Percentiles rank a stretch among this genome's conserved stretches.
These are phyloP conservation scores for Salix purpurea DNA, from an alignment of 345 rosid species.

Conservation along the genomic window DNA sequence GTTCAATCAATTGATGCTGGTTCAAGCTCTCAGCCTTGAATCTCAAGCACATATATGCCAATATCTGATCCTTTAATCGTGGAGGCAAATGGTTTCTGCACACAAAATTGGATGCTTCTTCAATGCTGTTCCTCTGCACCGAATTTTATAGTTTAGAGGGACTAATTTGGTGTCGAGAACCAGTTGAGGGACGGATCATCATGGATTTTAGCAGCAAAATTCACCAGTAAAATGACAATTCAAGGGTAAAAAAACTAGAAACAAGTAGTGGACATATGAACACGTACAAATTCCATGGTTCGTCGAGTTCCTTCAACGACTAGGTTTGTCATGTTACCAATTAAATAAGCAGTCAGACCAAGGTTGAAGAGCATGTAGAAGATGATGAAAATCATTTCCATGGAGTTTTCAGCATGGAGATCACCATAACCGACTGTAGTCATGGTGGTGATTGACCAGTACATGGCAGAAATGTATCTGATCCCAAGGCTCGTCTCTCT, in stretches of 20 bases:
- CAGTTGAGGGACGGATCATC: neutral
- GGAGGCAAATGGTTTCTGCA: conserved; percentile 68
- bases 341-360: conserved; percentile 79
- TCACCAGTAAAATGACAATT: no score
- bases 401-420: conserved; percentile 77
- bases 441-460: conserved; percentile 98
- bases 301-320: conserved; percentile 96
- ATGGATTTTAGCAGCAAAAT: no score
- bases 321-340: conserved; percentile 93
- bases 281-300: conserved; percentile 91
- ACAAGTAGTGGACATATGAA: neutral
- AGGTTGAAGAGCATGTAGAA: conserved; percentile 93
- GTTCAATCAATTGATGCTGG: conserved; percentile 75
- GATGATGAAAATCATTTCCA: conserved; percentile 73
- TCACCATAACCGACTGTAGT: conserved; percentile 96
- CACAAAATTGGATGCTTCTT: conserved; percentile 77
- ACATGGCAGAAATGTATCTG: conserved; percentile 68
- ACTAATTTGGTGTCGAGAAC: neutral
- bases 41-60: conserved; percentile 91
- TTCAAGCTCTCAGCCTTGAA: conserved; percentile 90
- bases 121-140: conserved; percentile 80
- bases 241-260: no score
- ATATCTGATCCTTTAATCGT: conserved; percentile 68
- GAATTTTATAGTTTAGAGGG: no score
- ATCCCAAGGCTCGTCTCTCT: conserved; percentile 65